Conservation (phyloP, 2,329 filamentous ascomycete species). For the Aureobasidium subglaciale region DNA sequence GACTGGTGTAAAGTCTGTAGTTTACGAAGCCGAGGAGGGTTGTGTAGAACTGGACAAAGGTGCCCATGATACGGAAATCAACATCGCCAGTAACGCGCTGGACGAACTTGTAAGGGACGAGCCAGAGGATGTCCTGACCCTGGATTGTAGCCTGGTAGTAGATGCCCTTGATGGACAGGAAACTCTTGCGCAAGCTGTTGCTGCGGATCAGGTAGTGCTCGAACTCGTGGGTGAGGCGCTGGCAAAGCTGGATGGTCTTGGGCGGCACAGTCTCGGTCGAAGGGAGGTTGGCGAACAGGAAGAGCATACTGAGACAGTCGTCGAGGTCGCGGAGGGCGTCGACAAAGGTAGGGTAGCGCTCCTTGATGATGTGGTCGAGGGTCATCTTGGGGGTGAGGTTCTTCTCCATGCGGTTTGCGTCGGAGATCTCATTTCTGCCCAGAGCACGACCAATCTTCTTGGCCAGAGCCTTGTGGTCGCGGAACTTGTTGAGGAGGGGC, state of each 20-base stretch:
- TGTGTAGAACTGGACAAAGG: slow-evolving; percentile 98
- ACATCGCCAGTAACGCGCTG: slow-evolving; percentile 89
- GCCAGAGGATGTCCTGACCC: slow-evolving; percentile 93
- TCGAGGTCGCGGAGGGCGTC: slow-evolving; percentile 92
- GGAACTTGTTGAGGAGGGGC: slow-evolving; percentile 86
- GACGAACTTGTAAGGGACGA: slow-evolving; percentile 97
- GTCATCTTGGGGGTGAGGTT: slow-evolving; percentile 84
- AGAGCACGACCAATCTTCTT: slow-evolving; percentile 96
- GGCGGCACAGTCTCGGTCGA: slow-evolving; percentile 82
- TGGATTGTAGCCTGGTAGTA: slow-evolving; percentile 98
- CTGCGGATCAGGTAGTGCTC: slow-evolving; percentile 95
- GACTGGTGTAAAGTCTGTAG: slow-evolving; percentile 83
- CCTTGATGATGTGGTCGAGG: slow-evolving; percentile 93
- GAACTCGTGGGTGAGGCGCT: slow-evolving; percentile 89
- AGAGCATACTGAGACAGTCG: slow-evolving; percentile 93
- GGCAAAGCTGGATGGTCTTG: slow-evolving; percentile 93
- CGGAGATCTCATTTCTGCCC: slow-evolving; percentile 81
- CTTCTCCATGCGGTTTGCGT: slow-evolving; percentile 85
- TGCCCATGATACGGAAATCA: slow-evolving; percentile 98
- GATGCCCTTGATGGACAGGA: slow-evolving; percentile 97
- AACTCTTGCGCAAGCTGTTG: slow-evolving; percentile 87
- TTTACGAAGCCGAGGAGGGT: slow-evolving; percentile 94
- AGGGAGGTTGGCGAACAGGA: slow-evolving; percentile 93
- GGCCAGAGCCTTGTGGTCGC: slow-evolving; percentile 91
- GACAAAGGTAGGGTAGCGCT: slow-evolving; percentile 94